Base-by-base conservation (phyloP, 805 yeast species). In the Lipomyces sp. region DNA sequence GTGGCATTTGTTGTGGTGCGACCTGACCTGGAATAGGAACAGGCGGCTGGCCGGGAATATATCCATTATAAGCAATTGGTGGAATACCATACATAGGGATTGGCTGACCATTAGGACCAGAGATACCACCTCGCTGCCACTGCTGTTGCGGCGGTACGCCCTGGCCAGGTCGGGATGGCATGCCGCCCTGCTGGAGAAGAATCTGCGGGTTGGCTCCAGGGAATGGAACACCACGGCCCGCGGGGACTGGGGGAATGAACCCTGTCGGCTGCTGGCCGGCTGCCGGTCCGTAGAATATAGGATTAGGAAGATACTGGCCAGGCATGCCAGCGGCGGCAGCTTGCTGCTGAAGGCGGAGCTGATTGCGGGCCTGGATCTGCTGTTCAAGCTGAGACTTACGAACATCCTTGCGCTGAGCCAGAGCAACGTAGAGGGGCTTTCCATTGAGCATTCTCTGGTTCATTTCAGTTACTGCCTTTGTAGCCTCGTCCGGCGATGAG, bases 381-480 rank as follows among this genome's bases (percentile, higher is more conserved):
- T 95, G 98, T 80, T 92, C 94, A 80, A 95, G 85, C 85, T 95
- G 98, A 75, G 91, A 86, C 80, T 97, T 90, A 87, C 99, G 92
- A 66, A 92, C 97, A 75, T 94, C 99, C 84, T 92, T 94, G 82
- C 97, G 90, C 87, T 95, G 99, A 75, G 99, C 99, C 78, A 95
- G 87, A 69, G 98, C 97, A 82, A 95, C 99, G 80, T 94, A 95
- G 78, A 95, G 85, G 76, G 98, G 99, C 86, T 95, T 95, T 79
- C 93, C 92, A 75, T 87, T 88, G 75, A 95, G 87, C 89, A 94
- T 90, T 80, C 92, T 90, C 83, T 92, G 97, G 87, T 94, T 92
- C 97, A 94, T 93, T 85, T 94, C 99, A 75, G 94, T 86, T 80
- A 94, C 92, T 73, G 99, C 99, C 84, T 92, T 92, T 76, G 97